Conservation (phyloP, 2,329 filamentous ascomycete genomes). For the Aspergillus fumigatus region DNA sequence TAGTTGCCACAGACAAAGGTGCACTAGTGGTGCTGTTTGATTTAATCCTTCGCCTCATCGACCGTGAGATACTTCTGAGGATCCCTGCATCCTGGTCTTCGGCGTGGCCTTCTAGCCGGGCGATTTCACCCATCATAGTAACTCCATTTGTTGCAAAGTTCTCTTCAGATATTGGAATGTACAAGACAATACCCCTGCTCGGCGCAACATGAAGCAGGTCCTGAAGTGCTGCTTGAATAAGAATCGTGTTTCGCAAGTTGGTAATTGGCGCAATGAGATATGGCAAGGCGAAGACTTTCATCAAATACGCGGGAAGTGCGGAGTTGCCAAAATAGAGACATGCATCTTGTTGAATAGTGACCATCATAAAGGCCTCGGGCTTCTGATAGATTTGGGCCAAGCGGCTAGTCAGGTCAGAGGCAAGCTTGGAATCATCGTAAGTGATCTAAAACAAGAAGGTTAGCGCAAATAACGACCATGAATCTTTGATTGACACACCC, state of each 20-base stretch:
- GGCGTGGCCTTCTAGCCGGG: conserved; percentile 50
- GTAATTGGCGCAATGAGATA: conserved; percentile 65
- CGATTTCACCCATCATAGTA: conserved; percentile 65
- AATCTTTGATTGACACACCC: conserved; percentile 38
- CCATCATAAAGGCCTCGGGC: conserved; percentile 66
- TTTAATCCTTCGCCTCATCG: conserved; percentile 35
- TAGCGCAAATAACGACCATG: conserved; percentile 8
- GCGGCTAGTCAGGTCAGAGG: conserved; percentile 67
- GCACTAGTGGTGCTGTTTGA: conserved; percentile 24
- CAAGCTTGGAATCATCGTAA: conserved; percentile 68
- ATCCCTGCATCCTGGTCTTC: conserved; percentile 38
- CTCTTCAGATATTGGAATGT: conserved; percentile 64
- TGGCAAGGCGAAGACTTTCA: conserved; percentile 68
- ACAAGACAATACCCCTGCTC: conserved; percentile 68
- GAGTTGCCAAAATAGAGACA: conserved; percentile 71
- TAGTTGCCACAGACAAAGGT: conserved; percentile 20
- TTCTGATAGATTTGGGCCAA: conserved; percentile 72
- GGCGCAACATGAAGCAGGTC: conserved; percentile 64
- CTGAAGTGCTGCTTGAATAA: conserved; percentile 71
- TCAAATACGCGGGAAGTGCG: conserved; percentile 73
- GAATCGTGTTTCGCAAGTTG: conserved; percentile 75
- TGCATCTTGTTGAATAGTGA: conserved; percentile 70
- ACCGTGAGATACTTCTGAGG: conserved; percentile 37
- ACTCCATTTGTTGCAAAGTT: conserved; percentile 66
- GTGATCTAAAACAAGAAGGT: conserved; percentile 48